Evolutionary conservation across 805 yeast species (phyloP).

Genomic region (Debaryomyces maramus): DNA sequence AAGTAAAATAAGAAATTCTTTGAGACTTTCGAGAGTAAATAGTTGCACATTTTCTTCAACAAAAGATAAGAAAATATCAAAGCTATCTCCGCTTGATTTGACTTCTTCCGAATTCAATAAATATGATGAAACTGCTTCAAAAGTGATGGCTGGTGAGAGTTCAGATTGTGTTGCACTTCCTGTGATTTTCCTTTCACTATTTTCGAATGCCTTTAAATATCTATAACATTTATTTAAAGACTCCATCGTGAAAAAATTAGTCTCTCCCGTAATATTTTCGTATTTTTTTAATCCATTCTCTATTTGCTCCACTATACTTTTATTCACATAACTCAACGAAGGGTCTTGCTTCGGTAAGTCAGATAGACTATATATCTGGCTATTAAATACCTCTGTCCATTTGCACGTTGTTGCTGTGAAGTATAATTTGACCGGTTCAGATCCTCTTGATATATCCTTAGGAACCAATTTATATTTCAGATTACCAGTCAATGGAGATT

Average conservation of each 20-base stretch:
- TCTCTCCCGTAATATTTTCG: not conserved
- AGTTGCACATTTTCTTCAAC: slow-evolving; percentile 11
- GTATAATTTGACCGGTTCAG: slow-evolving; percentile 20
- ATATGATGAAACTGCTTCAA: slow-evolving; percentile 13
- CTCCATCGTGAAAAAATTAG: slow-evolving; percentile 6
- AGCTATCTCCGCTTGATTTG: slow-evolving; percentile 8
- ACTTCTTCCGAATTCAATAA: slow-evolving; percentile 7
- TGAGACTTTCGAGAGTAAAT: slow-evolving; percentile 12
- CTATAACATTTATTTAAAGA: slow-evolving; percentile 12
- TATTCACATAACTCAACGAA: slow-evolving; percentile 13
- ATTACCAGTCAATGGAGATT: slow-evolving; percentile 31
- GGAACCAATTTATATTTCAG: slow-evolving; percentile 21
- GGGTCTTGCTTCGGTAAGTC: slow-evolving; percentile 13
- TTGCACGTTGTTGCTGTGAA: slow-evolving; percentile 27
- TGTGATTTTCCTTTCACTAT: slow-evolving; percentile 13
- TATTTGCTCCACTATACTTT: slow-evolving; percentile 1
- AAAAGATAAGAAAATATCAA: slow-evolving; percentile 12
- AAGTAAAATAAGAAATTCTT: slow-evolving; percentile 13
- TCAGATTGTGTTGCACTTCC: slow-evolving; percentile 14
- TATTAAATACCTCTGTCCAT: slow-evolving; percentile 32
- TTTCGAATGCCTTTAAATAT: slow-evolving; percentile 15
- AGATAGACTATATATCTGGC: slow-evolving; percentile 16
- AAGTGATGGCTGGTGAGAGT: slow-evolving; percentile 8
- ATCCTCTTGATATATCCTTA: slow-evolving; percentile 10
- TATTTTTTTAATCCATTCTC: slow-evolving; percentile 1